Evolutionary conservation across 768 basidiomycete genomes (phyloP).

Genomic region (Baorangia bicolor): DNA sequence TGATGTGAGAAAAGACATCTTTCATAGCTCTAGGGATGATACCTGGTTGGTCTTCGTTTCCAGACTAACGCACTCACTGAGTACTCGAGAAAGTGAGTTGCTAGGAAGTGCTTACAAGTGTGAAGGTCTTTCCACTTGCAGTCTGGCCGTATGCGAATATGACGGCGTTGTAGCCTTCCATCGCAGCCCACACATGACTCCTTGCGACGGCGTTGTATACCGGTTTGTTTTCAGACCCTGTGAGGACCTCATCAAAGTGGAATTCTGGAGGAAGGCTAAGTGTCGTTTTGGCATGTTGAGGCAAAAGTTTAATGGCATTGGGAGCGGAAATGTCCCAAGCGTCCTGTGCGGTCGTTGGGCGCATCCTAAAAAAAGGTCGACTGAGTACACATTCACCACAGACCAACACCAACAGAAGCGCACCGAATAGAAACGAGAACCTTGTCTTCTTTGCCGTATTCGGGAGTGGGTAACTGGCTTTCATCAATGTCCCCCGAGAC

Average conservation of each 20-base stretch:
- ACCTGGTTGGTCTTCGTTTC: slow-evolving; percentile 81
- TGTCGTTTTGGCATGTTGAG: slow-evolving; percentile 50
- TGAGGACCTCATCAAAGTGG: slow-evolving; percentile 74
- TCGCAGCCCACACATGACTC: slow-evolving; percentile 83
- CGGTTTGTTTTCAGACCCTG: slow-evolving; percentile 75
- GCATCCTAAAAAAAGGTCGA: slow-evolving; percentile 45
- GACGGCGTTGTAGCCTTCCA: slow-evolving; percentile 96
- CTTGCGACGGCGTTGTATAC: slow-evolving; percentile 75
- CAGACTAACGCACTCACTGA: slow-evolving; percentile 43
- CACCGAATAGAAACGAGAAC: slow-evolving; percentile 84
- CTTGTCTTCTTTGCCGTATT: slow-evolving; percentile 77
- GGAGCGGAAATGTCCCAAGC: slow-evolving; percentile 55
- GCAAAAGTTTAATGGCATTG: slow-evolving; percentile 61
- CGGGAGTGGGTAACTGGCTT: slow-evolving; percentile 40
- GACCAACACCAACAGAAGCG: slow-evolving; percentile 2
- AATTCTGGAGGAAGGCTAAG: slow-evolving; percentile 47
- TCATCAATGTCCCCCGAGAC: slow-evolving; percentile 70
- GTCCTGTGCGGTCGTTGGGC: slow-evolving; percentile 49
- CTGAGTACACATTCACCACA: not conserved
- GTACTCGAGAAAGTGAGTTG: slow-evolving; percentile 35
- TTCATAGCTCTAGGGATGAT: slow-evolving; percentile 93
- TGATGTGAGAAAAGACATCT: slow-evolving; percentile 86
- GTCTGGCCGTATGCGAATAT: slow-evolving; percentile 96
- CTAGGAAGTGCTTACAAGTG: slow-evolving; percentile 40
- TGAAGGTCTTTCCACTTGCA: slow-evolving; percentile 73